Evolutionary conservation across 2,329 filamentous ascomycete genomes (phyloP), one percentile per base, ranked within the genome.

Genomic region (Talaromyces sp.): DNA sequence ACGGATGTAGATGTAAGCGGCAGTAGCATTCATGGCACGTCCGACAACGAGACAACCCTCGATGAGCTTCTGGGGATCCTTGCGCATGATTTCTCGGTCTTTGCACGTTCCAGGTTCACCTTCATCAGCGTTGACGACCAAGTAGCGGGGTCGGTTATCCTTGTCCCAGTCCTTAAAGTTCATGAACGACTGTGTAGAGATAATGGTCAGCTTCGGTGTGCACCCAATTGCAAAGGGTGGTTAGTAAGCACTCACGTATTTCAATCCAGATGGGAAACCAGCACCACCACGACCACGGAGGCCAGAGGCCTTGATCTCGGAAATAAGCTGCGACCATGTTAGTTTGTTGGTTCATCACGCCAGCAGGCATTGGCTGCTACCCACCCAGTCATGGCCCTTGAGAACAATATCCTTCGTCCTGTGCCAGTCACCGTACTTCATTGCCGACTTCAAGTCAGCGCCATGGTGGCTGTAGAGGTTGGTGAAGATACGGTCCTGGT

Each of bases 101-200:
- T 99, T 99, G 88, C 95, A 99, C 59, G 95, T 99, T 78, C 95
- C 95, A 33, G 95, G 95, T 81, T 99, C 95, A 73, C 95, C 95
- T 82, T 99, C 95, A 77, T 99, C 95, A 68, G 95, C 95, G 74
- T 99, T 99, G 82, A 99, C 92, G 65, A 99, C 94, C 60, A 99
- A 84, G 75, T 99, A 99, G 73, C 95, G 89, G 67, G 95, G 95
- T 81, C 96, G 96, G 71, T 79, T 89, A 77, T 98, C 95, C 82
- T 99, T 96, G 73, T 99, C 94, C 95, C 95, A 99, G 72, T 92
- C 95, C 81, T 97, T 97, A 84, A 94, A 93, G 85, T 99, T 99
- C 95, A 99, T 99, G 80, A 99, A 99, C 56, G 93, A 97, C 92
- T 96, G 73, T 66, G 72, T 71, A 63, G 10, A 42, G 28, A 54